phyloP scores from a whole-genome alignment of 225 moss, liverwort and hornwort genomes.

The Thuidium tamariscinum region DNA sequence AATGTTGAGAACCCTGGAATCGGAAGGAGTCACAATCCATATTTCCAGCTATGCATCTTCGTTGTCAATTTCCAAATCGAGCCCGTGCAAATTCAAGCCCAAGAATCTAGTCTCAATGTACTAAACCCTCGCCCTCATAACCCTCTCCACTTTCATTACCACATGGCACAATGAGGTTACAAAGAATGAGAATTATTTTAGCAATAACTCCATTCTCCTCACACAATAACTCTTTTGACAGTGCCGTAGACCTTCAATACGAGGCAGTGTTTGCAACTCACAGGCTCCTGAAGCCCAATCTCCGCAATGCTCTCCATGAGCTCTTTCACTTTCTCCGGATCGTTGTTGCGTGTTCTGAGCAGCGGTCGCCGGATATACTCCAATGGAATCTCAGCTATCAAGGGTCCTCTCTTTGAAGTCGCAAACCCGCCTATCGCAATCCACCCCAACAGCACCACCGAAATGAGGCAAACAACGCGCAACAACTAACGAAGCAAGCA shows the following conservation, averaged over 20 bases:
- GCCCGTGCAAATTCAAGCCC: neutral
- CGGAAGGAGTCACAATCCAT: neutral
- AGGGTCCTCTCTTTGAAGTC: slow-evolving; percentile 49
- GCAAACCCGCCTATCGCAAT: slow-evolving; percentile 6
- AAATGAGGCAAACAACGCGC: neutral
- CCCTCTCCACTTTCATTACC: neutral
- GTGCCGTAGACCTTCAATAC: neutral
- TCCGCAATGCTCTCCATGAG: slow-evolving; percentile 92
- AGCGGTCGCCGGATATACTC: slow-evolving; percentile 78
- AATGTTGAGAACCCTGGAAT: neutral
- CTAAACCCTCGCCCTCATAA: neutral
- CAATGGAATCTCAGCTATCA: slow-evolving; percentile 69
- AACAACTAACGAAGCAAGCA: too few relatives aligned
- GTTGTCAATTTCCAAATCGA: neutral
- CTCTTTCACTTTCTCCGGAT: slow-evolving; percentile 80
- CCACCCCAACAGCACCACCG: neutral
- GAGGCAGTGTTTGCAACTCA: slow-evolving; percentile 7
- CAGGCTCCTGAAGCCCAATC: slow-evolving; percentile 89
- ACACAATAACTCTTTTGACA: neutral
- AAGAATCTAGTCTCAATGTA: neutral
- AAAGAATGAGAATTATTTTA: neutral
- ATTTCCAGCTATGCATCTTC: neutral
- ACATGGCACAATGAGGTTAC: neutral
- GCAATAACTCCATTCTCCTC: neutral
- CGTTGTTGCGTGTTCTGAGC: slow-evolving; percentile 74